Evolutionary conservation across 495 filamentous ascomycete genomes (phyloP).

Genomic region (Astrothelium subdiscretum): DNA sequence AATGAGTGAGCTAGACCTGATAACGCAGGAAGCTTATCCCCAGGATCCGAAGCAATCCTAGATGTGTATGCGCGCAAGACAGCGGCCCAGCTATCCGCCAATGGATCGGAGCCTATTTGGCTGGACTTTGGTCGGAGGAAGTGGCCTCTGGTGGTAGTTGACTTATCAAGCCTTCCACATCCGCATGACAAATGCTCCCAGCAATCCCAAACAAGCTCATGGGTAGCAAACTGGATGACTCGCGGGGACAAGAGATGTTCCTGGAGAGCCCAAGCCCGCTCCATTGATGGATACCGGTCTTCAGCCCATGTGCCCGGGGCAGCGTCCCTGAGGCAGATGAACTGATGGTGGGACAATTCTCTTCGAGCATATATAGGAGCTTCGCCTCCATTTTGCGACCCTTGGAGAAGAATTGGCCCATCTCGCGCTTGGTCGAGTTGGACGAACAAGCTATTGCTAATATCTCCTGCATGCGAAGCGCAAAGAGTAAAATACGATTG

Average conservation of each 20-base stretch:
- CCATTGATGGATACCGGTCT: conserved; percentile 14
- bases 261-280: conserved; percentile 19
- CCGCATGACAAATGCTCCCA: background rate
- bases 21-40: conserved; percentile 28
- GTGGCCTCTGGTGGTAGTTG: conserved; percentile 4
- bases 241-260: conserved; percentile 16
- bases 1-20: conserved; percentile 21
- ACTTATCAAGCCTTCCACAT: conserved; percentile 11
- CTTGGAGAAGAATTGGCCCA: background rate
- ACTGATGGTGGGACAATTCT: background rate
- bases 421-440: background rate
- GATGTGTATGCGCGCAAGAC: conserved; percentile 22
- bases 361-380: background rate
- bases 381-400: background rate
- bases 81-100: conserved; percentile 13
- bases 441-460: background rate
- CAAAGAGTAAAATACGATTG: conserved; percentile 28
- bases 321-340: background rate
- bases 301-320: background rate
- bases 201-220: conserved; percentile 20
- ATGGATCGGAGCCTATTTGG: background rate
- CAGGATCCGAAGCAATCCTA: conserved; percentile 20
- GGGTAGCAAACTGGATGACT: conserved; percentile 13
- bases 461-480: conserved; percentile 9
- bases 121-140: background rate